These are phyloP conservation scores for Aulographum hederae DNA, from an alignment of 2,329 filamentous ascomycete genomes.

Conservation along the genomic window DNA sequence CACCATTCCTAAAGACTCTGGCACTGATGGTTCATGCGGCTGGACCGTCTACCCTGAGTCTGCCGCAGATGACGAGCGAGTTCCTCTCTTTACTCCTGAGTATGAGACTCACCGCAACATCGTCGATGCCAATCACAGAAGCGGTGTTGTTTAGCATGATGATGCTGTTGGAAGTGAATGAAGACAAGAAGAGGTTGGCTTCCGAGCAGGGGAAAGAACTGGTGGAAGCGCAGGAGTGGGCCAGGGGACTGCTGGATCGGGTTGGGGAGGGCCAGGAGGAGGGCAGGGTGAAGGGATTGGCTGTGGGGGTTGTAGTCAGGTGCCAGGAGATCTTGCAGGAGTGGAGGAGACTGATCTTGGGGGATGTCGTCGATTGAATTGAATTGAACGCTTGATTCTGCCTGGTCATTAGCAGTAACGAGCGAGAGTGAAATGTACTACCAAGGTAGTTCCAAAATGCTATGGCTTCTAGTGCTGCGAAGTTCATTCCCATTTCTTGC, in stretches of 20 bases:
- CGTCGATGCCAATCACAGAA: constrained; percentile 43
- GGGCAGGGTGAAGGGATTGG: constrained; percentile 62
- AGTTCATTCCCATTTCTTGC: no score
- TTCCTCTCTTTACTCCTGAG: constrained; percentile 68
- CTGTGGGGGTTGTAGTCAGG: constrained; percentile 60
- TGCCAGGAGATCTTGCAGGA: constrained; percentile 67
- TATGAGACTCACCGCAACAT: constrained; percentile 32
- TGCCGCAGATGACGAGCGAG: constrained; percentile 68
- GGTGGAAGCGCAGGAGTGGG: constrained; percentile 79
- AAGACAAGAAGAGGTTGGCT: constrained; percentile 53
- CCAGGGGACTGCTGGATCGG: constrained; percentile 51
- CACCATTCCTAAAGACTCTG: constrained; percentile 71
- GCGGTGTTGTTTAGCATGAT: constrained; percentile 65
- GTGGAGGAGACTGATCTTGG: constrained; percentile 61
- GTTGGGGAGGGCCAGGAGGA: constrained; percentile 33
- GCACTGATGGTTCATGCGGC: constrained; percentile 67
- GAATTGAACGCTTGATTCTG: no score
- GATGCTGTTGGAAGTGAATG: constrained; percentile 66
- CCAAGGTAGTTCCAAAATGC: no score
- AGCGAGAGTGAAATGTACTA: no score
- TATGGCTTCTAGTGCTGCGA: no score
- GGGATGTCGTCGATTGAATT: constrained; percentile 41
- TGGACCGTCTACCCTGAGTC: constrained; percentile 56
- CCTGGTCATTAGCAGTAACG: no score
- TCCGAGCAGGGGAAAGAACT: constrained; percentile 57